phyloP scores from a whole-genome alignment of 306 rosid genomes.

The Medicago ruthenica region DNA sequence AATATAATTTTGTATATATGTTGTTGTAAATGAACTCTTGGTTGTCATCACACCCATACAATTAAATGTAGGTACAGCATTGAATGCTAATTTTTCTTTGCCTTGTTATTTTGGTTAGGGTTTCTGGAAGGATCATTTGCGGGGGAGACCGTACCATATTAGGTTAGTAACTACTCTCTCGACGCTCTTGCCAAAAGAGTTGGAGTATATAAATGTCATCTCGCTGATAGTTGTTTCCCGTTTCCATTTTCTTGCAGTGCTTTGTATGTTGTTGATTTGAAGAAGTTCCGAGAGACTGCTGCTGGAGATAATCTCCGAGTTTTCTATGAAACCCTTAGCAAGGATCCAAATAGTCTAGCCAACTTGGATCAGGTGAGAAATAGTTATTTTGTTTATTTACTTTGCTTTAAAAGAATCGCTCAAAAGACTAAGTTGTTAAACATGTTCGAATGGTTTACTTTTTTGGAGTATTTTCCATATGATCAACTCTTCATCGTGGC shows the following conservation, averaged over 20 bases:
- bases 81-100: constrained; percentile 36
- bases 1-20: constrained; percentile 29
- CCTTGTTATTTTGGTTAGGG: constrained; percentile 65
- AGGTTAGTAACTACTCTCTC: constrained; percentile 59
- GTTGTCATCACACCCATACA: constrained; percentile 10
- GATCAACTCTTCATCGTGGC: not conserved
- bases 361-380: constrained; percentile 92
- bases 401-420: constrained; percentile 36
- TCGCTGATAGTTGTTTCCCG: constrained; percentile 20
- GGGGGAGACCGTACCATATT: constrained; percentile 91
- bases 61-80: constrained; percentile 14
- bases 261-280: constrained; percentile 92
- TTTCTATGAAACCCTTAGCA: constrained; percentile 96
- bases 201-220: constrained; percentile 23
- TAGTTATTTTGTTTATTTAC: not conserved
- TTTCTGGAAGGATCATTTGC: constrained; percentile 97
- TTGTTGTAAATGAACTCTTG: constrained; percentile 9
- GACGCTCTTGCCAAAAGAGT: constrained; percentile 21
- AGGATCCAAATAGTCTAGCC: constrained; percentile 96
- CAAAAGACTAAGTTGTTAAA: constrained; percentile 9
- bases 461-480: not conserved
- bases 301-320: constrained; percentile 99
- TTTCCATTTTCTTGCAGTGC: constrained; percentile 72
- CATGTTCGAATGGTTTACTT: constrained; percentile 1
- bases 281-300: constrained; percentile 96